Conservation (phyloP, 495 filamentous ascomycete species). For the Letharia columbiana region DNA sequence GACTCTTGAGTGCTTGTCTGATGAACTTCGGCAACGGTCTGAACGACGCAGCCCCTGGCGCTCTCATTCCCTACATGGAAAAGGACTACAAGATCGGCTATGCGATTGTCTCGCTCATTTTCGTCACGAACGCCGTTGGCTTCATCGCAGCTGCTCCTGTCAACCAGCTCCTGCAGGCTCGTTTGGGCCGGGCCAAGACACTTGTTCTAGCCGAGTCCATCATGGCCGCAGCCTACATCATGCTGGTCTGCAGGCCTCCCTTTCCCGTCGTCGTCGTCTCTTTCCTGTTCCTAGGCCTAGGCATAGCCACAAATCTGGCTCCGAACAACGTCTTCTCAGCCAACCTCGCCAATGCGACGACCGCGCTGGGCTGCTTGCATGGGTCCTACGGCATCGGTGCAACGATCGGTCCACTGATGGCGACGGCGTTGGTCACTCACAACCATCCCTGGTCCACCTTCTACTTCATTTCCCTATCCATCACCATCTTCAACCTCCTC, state of each 20-base stretch:
- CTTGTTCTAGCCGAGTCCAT: slow-evolving; percentile 46
- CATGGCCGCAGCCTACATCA: slow-evolving; percentile 49
- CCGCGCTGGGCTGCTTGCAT: slow-evolving; percentile 55
- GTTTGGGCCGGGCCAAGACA: slow-evolving; percentile 54
- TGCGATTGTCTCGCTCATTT: slow-evolving; percentile 67
- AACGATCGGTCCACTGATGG: slow-evolving; percentile 58
- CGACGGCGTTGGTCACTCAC: slow-evolving; percentile 54
- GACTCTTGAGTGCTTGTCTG: slow-evolving; percentile 32
- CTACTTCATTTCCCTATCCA: slow-evolving; percentile 48
- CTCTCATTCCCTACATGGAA: slow-evolving; percentile 70
- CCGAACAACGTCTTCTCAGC: slow-evolving; percentile 69
- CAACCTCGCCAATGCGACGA: slow-evolving; percentile 54
- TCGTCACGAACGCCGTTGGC: slow-evolving; percentile 67
- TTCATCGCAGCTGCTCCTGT: slow-evolving; percentile 65
- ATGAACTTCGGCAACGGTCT: slow-evolving; percentile 50
- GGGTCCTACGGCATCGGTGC: slow-evolving; percentile 69
- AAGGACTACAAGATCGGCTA: slow-evolving; percentile 62
- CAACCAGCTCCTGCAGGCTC: slow-evolving; percentile 43
- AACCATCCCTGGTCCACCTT: slow-evolving; percentile 48
- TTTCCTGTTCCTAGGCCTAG: slow-evolving; percentile 61
- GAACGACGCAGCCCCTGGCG: slow-evolving; percentile 58
- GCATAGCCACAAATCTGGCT: slow-evolving; percentile 57
- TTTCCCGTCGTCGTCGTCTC: slow-evolving; percentile 56
- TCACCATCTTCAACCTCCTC: slow-evolving; percentile 17
- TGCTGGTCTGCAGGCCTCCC: slow-evolving; percentile 57